Percentiles rank a stretch among this genome's conserved stretches.
Evolutionary conservation across 805 yeast species (phyloP).

Genomic region (Sungouiozyma intestinalis): DNA sequence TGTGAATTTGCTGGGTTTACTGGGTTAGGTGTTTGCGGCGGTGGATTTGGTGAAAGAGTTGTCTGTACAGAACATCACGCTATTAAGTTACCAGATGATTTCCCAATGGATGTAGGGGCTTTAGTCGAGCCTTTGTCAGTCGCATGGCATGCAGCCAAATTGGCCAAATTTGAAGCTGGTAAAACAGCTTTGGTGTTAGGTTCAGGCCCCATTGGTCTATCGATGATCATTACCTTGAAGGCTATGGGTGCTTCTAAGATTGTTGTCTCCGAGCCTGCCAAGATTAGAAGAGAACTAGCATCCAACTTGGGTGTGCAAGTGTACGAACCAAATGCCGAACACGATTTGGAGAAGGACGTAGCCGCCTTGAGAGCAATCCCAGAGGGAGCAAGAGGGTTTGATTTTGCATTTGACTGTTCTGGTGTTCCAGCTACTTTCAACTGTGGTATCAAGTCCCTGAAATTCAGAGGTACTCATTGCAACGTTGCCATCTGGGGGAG

Average conservation of each 20-base stretch:
- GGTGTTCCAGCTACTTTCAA: constrained; percentile 42
- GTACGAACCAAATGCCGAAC: constrained; percentile 38
- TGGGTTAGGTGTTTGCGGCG: constrained; percentile 48
- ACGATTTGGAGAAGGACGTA: constrained; percentile 23
- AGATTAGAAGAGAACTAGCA: constrained; percentile 40
- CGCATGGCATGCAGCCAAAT: constrained; percentile 45
- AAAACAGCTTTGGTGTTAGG: constrained; percentile 43
- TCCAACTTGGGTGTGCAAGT: constrained; percentile 36
- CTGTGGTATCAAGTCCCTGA: constrained; percentile 39
- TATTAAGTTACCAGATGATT: constrained; percentile 32
- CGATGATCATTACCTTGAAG: constrained; percentile 45
- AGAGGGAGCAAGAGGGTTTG: constrained; percentile 37
- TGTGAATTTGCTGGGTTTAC: constrained; percentile 39
- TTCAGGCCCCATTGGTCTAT: constrained; percentile 55
- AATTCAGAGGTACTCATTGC: constrained; percentile 47
- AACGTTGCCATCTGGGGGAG: constrained; percentile 60
- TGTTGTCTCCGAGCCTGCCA: constrained; percentile 43
- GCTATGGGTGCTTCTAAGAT: constrained; percentile 39
- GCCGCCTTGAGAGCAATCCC: constrained; percentile 33
- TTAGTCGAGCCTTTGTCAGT: constrained; percentile 49
- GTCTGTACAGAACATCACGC: constrained; percentile 34
- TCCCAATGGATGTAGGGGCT: constrained; percentile 46
- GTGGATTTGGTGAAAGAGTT: constrained; percentile 43
- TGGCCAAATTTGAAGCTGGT: constrained; percentile 36
- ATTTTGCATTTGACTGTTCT: constrained; percentile 44